A percentile compares a stretch with the other conserved stretches of the same genome.
Conservation (phyloP, 106 monocot genomes). For the Acorus calamus region DNA sequence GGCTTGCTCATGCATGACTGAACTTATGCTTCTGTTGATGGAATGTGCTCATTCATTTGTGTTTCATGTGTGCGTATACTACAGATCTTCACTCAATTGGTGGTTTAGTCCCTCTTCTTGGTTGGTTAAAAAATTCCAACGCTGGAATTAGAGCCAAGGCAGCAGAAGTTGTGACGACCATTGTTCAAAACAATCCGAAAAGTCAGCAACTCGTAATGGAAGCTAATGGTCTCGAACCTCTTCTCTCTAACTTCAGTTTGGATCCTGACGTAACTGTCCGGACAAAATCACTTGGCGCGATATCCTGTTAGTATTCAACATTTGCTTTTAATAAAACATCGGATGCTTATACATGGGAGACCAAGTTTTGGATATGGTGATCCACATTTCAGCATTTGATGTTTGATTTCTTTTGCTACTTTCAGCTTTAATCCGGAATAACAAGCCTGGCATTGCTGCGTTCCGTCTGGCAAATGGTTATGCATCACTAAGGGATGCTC, state of each 20-base stretch:
- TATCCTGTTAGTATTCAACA: conserved; percentile 52
- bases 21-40: too few relatives aligned
- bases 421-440: conserved; percentile 23
- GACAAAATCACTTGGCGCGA: conserved; percentile 88
- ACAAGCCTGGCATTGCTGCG: conserved; percentile 19
- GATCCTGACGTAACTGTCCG: conserved; percentile 68
- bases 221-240: conserved; percentile 71
- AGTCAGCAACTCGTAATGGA: conserved; percentile 89
- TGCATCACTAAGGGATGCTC: conserved; percentile 17
- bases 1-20: too few relatives aligned
- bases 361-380: too few relatives aligned
- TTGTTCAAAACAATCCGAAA: conserved; percentile 88
- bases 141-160: conserved; percentile 78
- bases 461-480: conserved; percentile 26
- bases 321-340: too few relatives aligned
- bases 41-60: neutral
- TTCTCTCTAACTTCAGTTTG: conserved; percentile 57
- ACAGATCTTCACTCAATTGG: conserved; percentile 83
- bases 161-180: conserved; percentile 71
- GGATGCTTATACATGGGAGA: too few relatives aligned
- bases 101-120: conserved; percentile 68
- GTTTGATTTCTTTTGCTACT: neutral
- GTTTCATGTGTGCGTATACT: neutral
- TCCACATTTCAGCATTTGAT: neutral
- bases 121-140: conserved; percentile 66